Evolutionary conservation across 75 land plant species (phyloP).

Genomic region (Selaginella moellendorffii): DNA sequence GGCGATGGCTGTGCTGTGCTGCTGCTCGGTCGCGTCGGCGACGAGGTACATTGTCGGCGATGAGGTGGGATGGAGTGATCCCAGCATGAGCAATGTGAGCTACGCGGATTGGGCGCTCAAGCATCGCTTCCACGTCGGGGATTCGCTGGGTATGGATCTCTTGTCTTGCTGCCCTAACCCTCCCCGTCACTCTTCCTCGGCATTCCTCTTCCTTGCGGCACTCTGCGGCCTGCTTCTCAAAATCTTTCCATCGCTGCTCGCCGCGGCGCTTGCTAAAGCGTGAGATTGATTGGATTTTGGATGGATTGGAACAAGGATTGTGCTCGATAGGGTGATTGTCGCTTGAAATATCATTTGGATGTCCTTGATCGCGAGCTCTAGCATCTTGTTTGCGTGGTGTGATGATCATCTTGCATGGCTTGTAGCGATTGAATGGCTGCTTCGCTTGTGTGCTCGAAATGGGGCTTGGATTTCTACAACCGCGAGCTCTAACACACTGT

Average conservation of each 20-base stretch:
- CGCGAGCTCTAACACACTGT: background rate
- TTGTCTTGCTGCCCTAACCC: background rate
- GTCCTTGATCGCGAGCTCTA: background rate
- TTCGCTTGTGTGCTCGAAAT: too few species aligned
- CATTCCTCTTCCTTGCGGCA: background rate
- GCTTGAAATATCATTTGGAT: too few species aligned
- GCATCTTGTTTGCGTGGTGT: background rate
- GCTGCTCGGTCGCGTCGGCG: background rate
- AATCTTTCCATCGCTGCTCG: background rate
- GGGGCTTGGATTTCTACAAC: background rate
- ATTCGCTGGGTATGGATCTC: background rate
- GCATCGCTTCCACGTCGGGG: conserved; percentile 8
- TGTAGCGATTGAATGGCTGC: background rate
- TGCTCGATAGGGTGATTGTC: too few species aligned
- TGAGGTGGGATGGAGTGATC: background rate
- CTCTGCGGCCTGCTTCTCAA: background rate
- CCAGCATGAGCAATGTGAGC: background rate
- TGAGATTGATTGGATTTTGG: background rate
- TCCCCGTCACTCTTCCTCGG: background rate
- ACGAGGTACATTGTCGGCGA: conserved; percentile 2
- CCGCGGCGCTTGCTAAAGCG: background rate
- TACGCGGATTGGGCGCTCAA: background rate
- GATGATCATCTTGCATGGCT: background rate
- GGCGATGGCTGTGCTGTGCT: too few species aligned
- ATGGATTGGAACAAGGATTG: too few species aligned